Conservation (phyloP, 495 filamentous ascomycete genomes). For the Hypoxylon cercidicola region DNA sequence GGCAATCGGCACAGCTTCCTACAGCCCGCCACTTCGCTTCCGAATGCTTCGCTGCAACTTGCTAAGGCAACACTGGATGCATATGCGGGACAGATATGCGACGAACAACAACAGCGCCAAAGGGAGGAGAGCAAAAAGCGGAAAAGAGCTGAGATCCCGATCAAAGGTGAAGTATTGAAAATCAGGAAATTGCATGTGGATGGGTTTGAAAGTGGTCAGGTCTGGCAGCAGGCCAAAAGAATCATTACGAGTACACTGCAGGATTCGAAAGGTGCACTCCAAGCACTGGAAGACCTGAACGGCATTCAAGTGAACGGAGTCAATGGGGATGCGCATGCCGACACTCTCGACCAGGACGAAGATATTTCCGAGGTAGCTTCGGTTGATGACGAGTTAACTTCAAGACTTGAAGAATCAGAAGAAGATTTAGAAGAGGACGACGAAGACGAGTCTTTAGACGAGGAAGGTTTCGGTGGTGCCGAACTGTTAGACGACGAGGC, state of each 20-base stretch:
- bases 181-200: conserved; percentile 83
- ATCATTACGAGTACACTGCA: conserved; percentile 68
- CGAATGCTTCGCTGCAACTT: conserved; percentile 70
- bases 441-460: conserved; percentile 53
- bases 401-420: conserved; percentile 49
- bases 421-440: conserved; percentile 55
- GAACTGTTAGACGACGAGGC: conserved; percentile 48
- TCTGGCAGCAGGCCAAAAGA: conserved; percentile 92
- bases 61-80: conserved; percentile 82
- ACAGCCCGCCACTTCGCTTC: conserved; percentile 70
- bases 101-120: conserved; percentile 69
- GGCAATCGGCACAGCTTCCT: conserved; percentile 72
- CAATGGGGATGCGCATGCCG: conserved; percentile 27
- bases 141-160: conserved; percentile 59
- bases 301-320: conserved; percentile 43
- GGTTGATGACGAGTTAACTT: conserved; percentile 42
- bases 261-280: conserved; percentile 60
- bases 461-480: conserved; percentile 52
- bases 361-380: conserved; percentile 61
- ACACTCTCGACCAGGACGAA: conserved; percentile 54
- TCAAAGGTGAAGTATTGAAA: conserved; percentile 64
- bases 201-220: conserved; percentile 86
- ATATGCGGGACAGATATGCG: conserved; percentile 73
- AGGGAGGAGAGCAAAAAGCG: conserved; percentile 71
- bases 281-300: conserved; percentile 54